A percentile compares a stretch with the other conserved stretches of the same genome.
These are phyloP conservation scores for Prunus salicina DNA, from an alignment of 306 rosid genomes.

Conservation along the genomic window DNA sequence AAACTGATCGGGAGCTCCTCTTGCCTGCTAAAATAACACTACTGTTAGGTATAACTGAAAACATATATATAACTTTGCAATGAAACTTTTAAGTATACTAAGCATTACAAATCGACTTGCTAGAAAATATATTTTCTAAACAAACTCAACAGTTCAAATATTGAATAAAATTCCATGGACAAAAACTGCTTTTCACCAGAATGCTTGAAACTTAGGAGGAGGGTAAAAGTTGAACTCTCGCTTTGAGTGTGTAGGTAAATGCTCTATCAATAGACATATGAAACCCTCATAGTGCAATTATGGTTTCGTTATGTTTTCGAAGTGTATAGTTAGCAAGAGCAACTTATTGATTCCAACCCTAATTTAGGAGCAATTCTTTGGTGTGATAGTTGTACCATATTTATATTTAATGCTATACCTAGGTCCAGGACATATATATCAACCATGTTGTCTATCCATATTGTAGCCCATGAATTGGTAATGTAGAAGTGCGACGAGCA, in stretches of 20 bases:
- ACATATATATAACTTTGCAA: too few relatives aligned
- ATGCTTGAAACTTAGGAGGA: background rate
- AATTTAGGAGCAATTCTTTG: too few relatives aligned
- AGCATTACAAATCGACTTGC: background rate
- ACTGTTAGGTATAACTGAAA: background rate
- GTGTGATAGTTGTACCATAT: too few relatives aligned
- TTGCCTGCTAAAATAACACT: slow-evolving; percentile 25
- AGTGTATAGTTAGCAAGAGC: background rate
- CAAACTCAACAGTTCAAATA: background rate
- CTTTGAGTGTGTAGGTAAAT: background rate
- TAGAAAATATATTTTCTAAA: too few relatives aligned
- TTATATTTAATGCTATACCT: too few relatives aligned
- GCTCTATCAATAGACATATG: background rate
- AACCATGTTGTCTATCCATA: too few relatives aligned
- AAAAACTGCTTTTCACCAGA: background rate
- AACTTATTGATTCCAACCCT: too few relatives aligned
- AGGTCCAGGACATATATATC: too few relatives aligned
- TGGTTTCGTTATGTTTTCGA: background rate
- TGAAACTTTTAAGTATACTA: too few relatives aligned
- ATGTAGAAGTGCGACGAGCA: too few relatives aligned
- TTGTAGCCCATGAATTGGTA: too few relatives aligned
- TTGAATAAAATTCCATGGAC: background rate
- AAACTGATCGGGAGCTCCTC: slow-evolving; percentile 17
- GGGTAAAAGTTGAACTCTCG: background rate
- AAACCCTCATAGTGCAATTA: background rate